Conservation (phyloP, 352 stramenopile genomes). For the Albugo candida region DNA sequence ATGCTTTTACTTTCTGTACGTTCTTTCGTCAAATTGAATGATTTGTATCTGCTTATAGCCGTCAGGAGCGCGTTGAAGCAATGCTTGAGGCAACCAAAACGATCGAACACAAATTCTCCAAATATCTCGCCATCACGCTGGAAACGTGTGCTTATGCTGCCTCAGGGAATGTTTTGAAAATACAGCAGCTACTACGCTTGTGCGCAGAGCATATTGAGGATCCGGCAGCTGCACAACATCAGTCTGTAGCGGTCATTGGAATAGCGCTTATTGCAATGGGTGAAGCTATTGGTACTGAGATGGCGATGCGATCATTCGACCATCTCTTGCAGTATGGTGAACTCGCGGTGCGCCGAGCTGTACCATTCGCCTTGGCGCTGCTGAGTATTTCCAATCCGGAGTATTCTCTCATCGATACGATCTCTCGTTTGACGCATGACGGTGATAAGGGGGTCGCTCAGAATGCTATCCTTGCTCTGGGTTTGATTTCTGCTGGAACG, state of each 20-base stretch:
- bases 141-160: constrained; percentile 97
- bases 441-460: constrained; percentile 91
- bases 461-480: constrained; percentile 93
- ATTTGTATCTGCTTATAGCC: constrained; percentile 13
- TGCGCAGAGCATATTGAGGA: constrained; percentile 94
- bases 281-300: constrained; percentile 94
- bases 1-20: not conserved
- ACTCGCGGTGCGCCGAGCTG: constrained; percentile 89
- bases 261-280: constrained; percentile 97
- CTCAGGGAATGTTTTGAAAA: constrained; percentile 97
- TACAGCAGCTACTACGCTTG: constrained; percentile 94
- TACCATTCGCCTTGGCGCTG: constrained; percentile 92
- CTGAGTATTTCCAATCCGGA: constrained; percentile 96
- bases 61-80: constrained; percentile 90
- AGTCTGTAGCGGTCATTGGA: constrained; percentile 92
- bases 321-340: constrained; percentile 99
- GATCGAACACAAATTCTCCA: constrained; percentile 94
- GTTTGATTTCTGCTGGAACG: constrained; percentile 93
- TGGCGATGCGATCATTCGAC: constrained; percentile 97
- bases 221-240: constrained; percentile 50
- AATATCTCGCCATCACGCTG: constrained; percentile 93
- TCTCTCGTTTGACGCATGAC: constrained; percentile 97
- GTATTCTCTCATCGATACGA: constrained; percentile 89
- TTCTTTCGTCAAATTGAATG: not conserved
- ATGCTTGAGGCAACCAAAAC: constrained; percentile 97